Base-by-base conservation (phyloP, 139 green algal genomes). In the Nannochloris sp. region DNA sequence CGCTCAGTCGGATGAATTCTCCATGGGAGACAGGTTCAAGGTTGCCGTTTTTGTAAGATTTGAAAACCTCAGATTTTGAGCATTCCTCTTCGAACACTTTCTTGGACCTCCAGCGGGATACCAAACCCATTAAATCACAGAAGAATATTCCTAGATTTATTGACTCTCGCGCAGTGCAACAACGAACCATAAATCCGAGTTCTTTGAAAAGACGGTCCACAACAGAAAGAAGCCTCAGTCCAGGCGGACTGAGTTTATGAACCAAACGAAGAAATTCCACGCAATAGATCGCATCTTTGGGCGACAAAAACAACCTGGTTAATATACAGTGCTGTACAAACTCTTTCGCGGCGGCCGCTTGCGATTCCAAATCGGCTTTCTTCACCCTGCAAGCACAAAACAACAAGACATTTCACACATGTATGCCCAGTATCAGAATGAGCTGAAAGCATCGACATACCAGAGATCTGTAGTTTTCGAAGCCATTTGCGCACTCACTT, bases 91-190 rank as follows among this genome's bases (percentile, higher is more conserved):
- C 71, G 46, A 71, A 85, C 6, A 68, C 27, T 3, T 68, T 46
- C 18, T 43, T 16, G 1, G 15, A 61, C 51, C 75, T 54, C 81
- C 83, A 89, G 1, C 54, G 53, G 54, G 70, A 61, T 29, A 88
- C 46, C 37, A 74, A 27, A n/a, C 15, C 31, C 4, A 88, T 49
- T 18, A 67, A 61, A 49, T 89, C 76, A 9, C 57, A 37, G 23
- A 88, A 48, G 67, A 87, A 89, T 34, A 78, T 77, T 18, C 75
- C 83, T 34, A 91, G 48, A 62, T 84, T 79, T 62, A 56, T 64
- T 21, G 76, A 79, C 73, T 91, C 85, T 6, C 74, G 57, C 5
- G 83, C 62, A 0, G 83, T 91, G 64, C 68, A 68, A 24, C 62
- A 74, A 11, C 69, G 66, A 50, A 89, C 67, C 50, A 82, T 53